These are phyloP conservation scores for Kockiozyma suomiensis DNA, from an alignment of 805 yeast genomes.

Conservation along the genomic window DNA sequence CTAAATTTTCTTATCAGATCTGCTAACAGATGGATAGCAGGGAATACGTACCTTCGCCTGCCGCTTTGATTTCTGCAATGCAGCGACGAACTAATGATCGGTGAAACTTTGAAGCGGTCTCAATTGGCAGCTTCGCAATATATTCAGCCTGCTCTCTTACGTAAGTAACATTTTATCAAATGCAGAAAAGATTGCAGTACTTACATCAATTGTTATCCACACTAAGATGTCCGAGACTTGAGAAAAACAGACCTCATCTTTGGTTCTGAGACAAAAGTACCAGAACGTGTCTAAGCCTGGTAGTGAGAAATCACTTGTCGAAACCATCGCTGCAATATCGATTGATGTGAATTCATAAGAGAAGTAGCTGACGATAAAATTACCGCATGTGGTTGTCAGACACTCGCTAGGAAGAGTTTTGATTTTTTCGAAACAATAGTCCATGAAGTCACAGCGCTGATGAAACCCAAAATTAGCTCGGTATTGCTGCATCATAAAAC, in stretches of 20 bases:
- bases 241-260: not conserved
- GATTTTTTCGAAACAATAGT: conserved; percentile 18
- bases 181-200: not conserved
- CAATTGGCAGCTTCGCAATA: conserved; percentile 2
- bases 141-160: conserved; percentile 7
- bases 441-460: conserved; percentile 20
- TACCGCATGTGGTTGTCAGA: conserved; percentile 12
- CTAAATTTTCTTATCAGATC: not conserved
- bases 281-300: conserved; percentile 24
- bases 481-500: not conserved
- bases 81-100: conserved; percentile 12
- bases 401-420: not conserved
- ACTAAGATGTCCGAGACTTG: not conserved
- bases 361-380: conserved; percentile 13
- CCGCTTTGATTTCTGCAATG: conserved; percentile 2
- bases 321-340: not conserved
- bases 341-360: not conserved
- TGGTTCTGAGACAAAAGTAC: conserved; percentile 16
- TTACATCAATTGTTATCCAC: conserved; percentile 9
- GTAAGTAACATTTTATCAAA: not conserved
- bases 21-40: no score
- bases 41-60: conserved; percentile 6
- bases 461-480: not conserved
- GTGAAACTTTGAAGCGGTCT: conserved; percentile 8
- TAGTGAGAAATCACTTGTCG: not conserved